Percentiles rank a stretch among this genome's conserved stretches.
Evolutionary conservation across 1,284 basidiomycete genomes (phyloP).

Genomic region (Cystobasidium pallidum): DNA sequence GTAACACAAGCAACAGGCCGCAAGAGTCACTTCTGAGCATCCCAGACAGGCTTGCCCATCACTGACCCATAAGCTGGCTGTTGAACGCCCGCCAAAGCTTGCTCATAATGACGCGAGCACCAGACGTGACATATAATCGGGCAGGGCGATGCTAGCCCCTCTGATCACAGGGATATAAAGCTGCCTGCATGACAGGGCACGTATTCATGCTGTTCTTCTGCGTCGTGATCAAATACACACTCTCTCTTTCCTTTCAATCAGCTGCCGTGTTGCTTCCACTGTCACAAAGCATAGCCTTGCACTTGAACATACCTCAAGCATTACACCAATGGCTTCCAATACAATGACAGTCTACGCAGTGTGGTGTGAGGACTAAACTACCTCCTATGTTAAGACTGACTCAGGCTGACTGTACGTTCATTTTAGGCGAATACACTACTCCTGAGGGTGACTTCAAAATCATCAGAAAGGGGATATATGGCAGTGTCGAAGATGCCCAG

Average conservation of each 20-base stretch:
- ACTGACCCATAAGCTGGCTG: neutral
- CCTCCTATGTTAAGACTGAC: neutral
- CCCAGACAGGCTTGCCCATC: neutral
- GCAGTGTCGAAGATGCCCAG: constrained; percentile 11
- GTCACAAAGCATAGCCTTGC: neutral
- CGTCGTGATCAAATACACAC: neutral
- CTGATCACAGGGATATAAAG: too few species aligned
- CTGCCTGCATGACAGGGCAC: too few species aligned
- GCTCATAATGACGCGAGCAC: neutral
- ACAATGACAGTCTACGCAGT: constrained; percentile 4
- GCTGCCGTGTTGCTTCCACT: neutral
- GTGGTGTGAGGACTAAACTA: neutral
- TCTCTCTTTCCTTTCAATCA: constrained; percentile 18
- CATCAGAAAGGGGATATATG: constrained; percentile 3
- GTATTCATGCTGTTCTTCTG: neutral
- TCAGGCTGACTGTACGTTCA: neutral
- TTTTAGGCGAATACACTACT: constrained; percentile 3
- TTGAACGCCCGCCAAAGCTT: neutral
- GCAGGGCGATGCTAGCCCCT: constrained; percentile 15
- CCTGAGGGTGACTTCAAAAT: constrained; percentile 9
- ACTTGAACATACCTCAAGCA: constrained; percentile 1
- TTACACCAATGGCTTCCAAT: neutral
- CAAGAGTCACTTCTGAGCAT: neutral
- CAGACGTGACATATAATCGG: neutral
- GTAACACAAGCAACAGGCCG: neutral